Base-by-base conservation (phyloP, 352 stramenopile genomes). In the Globisporangium apiculatum region DNA sequence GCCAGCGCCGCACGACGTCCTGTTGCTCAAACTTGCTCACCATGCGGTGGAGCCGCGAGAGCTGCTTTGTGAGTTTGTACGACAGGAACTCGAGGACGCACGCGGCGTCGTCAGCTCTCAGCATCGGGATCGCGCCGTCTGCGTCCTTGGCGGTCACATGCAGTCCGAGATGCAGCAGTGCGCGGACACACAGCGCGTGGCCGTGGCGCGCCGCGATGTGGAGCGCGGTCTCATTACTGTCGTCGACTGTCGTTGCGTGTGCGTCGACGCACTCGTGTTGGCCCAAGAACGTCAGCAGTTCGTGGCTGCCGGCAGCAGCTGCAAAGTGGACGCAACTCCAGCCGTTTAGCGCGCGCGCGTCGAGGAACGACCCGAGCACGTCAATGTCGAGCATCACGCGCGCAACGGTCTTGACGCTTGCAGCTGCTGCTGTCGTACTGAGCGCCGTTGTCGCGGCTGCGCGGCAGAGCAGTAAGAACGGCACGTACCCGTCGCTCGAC, bases 301-400 rank as follows among this genome's bases (percentile, higher is more conserved):
- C 71, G 49, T 86, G 68, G 57, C 87, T 87, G 3, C 75, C 79
- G 2, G 61, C 60, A 0, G 60, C 65, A 14, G 74, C 72, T 15
- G 71, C 75, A 41, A 83, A 85, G 59, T 91, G 81, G 15, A 88
- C 53, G 11, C 64, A 64, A 1, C 54, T 68, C 75, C 75, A 89
- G 5, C 81, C 81, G 40, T 68, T 75, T 5, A 53, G 36, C 40
- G 72, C 69, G 5, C 55, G 64, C 37, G 73, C 48, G 18, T 66
- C 68, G 24, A 89, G 64, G 60, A 78, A 88, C 31, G 69, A 56
- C 11, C 71, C 79, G 43, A 89, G 75, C 5, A 87, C 66, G 48
- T 91, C 81, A 7, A 86, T 62, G 24, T 87, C 72, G 9, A 87
- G 62, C 55, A 89, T 76, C 45, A 79, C 35, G 12, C 58, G 54